Conservation (phyloP, 371 early-diverging fungal genomes). For the Rhizopus microsporus region DNA sequence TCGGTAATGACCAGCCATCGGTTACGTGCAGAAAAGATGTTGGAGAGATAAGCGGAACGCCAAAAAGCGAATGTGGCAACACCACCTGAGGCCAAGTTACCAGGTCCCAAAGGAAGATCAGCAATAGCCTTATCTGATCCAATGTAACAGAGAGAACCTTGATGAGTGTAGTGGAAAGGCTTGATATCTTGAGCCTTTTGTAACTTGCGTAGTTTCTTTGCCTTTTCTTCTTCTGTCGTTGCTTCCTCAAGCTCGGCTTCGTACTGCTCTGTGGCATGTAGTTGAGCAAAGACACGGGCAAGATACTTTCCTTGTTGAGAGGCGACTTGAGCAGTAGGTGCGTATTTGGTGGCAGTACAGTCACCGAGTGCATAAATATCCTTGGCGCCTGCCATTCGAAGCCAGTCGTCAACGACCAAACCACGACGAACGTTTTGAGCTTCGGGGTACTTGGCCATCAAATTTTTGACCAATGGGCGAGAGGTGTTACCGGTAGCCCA, state of each 20-base stretch:
- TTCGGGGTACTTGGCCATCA: constrained; percentile 72
- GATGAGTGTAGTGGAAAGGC: constrained; percentile 82
- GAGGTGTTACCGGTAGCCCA: constrained; percentile 96
- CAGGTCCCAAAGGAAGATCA: constrained; percentile 78
- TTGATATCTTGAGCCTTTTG: constrained; percentile 54
- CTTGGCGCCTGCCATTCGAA: constrained; percentile 73
- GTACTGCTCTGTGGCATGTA: constrained; percentile 53
- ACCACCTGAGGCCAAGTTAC: constrained; percentile 73
- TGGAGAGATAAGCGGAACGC: constrained; percentile 72
- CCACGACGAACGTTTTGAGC: constrained; percentile 84
- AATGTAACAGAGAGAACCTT: constrained; percentile 90
- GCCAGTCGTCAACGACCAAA: constrained; percentile 80
- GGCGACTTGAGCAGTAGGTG: constrained; percentile 94
- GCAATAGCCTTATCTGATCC: constrained; percentile 91
- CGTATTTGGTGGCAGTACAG: constrained; percentile 81
- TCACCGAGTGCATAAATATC: constrained; percentile 90
- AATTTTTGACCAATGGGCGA: constrained; percentile 73
- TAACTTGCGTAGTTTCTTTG: constrained; percentile 45
- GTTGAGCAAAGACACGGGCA: constrained; percentile 66
- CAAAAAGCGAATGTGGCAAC: constrained; percentile 80
- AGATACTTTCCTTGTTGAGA: constrained; percentile 88
- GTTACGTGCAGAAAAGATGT: constrained; percentile 84
- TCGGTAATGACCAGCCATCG: constrained; percentile 80
- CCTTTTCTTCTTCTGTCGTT: constrained; percentile 35
- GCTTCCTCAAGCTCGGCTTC: constrained; percentile 30